A percentile compares a stretch with the other conserved stretches of the same genome.
Conservation (phyloP, 2,329 filamentous ascomycete genomes). For the Aspergillus eucalypticola region DNA sequence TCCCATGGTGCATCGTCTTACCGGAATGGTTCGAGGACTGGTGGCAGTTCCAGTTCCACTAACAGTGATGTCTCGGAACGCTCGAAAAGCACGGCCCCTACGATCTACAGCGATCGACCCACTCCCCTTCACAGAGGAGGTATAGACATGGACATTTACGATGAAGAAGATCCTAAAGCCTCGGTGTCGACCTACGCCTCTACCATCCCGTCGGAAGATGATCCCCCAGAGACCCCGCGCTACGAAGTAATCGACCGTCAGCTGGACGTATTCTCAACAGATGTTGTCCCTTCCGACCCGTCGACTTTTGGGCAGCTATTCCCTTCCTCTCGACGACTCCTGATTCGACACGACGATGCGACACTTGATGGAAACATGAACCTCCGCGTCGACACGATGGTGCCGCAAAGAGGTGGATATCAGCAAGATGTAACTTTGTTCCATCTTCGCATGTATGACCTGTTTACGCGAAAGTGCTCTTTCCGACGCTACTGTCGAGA, state of each 20-base stretch:
- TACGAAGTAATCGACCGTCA: slow-evolving; percentile 53
- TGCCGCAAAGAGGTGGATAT: slow-evolving; percentile 57
- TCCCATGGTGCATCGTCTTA: slow-evolving; percentile 28
- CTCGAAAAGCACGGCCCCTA: slow-evolving; percentile 44
- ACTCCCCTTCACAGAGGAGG: slow-evolving; percentile 27
- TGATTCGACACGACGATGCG: slow-evolving; percentile 86
- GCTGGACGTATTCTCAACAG: slow-evolving; percentile 63
- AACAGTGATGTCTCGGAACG: slow-evolving; percentile 39
- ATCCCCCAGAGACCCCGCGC: slow-evolving; percentile 51
- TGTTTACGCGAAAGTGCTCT: slow-evolving; percentile 83
- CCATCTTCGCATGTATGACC: slow-evolving; percentile 91
- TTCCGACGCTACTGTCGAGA: slow-evolving; percentile 88
- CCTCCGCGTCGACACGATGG: slow-evolving; percentile 78
- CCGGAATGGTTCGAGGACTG: slow-evolving; percentile 26
- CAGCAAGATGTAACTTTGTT: slow-evolving; percentile 76
- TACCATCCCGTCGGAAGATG: slow-evolving; percentile 63
- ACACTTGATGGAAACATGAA: slow-evolving; percentile 96
- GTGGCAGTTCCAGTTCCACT: slow-evolving; percentile 40
- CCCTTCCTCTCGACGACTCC: slow-evolving; percentile 76
- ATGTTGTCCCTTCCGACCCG: slow-evolving; percentile 74
- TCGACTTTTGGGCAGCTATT: slow-evolving; percentile 82
- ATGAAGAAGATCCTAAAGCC: slow-evolving; percentile 44
- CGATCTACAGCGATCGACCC: slow-evolving; percentile 37
- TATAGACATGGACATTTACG: slow-evolving; percentile 18
- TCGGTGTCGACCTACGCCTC: slow-evolving; percentile 82